Conservation (phyloP, 2,329 filamentous ascomycete genomes). For the Trichoderma koningiopsis region DNA sequence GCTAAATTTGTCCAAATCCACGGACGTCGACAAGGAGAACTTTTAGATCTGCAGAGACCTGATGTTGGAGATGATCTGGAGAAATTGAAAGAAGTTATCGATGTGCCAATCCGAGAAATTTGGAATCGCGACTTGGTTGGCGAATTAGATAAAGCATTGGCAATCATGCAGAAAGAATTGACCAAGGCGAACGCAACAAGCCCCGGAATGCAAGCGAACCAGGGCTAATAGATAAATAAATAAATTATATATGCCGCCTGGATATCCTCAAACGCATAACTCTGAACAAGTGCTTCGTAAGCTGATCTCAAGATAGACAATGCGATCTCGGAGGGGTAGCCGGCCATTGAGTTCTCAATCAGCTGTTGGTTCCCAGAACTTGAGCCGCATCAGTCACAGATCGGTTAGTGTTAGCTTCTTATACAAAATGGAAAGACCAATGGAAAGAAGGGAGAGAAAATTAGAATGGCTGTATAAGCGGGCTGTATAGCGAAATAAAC, state of each 20-base stretch:
- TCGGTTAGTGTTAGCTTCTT: neutral
- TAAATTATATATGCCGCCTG: neutral
- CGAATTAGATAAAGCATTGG: constrained; percentile 11
- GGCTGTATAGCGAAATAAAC: no score
- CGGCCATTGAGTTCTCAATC: neutral
- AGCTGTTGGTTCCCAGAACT: neutral
- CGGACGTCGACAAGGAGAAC: constrained; percentile 26
- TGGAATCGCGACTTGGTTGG: constrained; percentile 12
- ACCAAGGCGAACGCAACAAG: neutral
- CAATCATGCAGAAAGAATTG: neutral
- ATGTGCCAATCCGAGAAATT: constrained; percentile 16
- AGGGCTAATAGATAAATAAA: no score
- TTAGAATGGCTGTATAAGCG: neutral
- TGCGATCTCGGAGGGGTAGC: neutral
- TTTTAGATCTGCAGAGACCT: constrained; percentile 22
- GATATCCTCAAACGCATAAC: neutral
- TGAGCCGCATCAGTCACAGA: neutral
- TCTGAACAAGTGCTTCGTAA: neutral
- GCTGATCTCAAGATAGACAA: neutral
- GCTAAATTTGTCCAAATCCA: constrained; percentile 26
- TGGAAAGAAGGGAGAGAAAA: neutral
- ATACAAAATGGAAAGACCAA: neutral
- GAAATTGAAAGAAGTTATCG: constrained; percentile 21
- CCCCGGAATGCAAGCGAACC: neutral
- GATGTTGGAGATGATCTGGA: constrained; percentile 23